Evolutionary conservation across 768 basidiomycete genomes (phyloP), one percentile per base, ranked within the genome.

Genomic region (Coprinellus micaceus): DNA sequence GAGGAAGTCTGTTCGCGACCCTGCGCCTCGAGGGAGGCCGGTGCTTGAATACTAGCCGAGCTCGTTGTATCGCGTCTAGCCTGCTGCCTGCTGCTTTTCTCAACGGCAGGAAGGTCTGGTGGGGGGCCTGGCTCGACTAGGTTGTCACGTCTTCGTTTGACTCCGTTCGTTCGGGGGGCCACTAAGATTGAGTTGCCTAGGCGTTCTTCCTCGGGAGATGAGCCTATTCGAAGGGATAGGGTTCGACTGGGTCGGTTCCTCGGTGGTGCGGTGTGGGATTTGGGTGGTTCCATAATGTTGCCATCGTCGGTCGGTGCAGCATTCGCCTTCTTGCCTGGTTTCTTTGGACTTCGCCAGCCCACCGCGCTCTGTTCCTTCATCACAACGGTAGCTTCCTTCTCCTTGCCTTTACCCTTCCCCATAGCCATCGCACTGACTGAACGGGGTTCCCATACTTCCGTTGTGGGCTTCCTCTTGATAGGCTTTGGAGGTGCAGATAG

Each of bases 401-500:
- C 57, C 58, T 60, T 65, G 52, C 46, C 54, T 41, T 53, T 64
- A 52, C 36, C 28, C 45, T 52, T 59, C 49, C 11, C 57, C 13
- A 43, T 17, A 5, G n/a, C 40, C 13, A 43, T 17, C 7, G 57
- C 49, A 4, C 52, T 28, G 24, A 48, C 50, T 36, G 52, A n/a
- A 46, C 29, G 10, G 41, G 52, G 7, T 56, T 58, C 36, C 40
- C 44, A 33, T 25, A 24, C 13, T 46, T 36, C 51, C n/a, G 12
- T 13, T 41, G 36, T 29, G 52, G 51, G n/a, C 40, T 49, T 13
- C 54, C 50, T 40, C 41, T 51, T 10, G 33, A 17, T 4, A 30
- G 30, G 52, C 40, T 66, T 70, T n/a, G 24, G 7, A 9, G 62
- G 50, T 24, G 58, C 24, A 1, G 65, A 56, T 2, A 58, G n/a